A percentile compares a stretch with the other conserved stretches of the same genome.
phyloP scores from a whole-genome alignment of 768 basidiomycete genomes.

The Brasilioporus rufonigricans region DNA sequence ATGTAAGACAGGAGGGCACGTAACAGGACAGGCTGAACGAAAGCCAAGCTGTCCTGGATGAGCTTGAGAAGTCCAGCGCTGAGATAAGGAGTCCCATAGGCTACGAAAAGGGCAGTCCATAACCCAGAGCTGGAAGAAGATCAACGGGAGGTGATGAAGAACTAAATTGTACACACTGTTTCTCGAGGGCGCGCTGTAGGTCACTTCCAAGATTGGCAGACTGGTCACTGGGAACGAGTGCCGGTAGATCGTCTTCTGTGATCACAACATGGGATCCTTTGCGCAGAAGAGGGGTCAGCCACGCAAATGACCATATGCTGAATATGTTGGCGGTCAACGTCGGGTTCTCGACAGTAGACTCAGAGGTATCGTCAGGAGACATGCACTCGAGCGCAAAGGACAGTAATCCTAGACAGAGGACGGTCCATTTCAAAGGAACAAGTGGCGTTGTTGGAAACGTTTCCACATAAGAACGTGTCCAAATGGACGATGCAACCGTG shows the following conservation, averaged over 20 bases:
- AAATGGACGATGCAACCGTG: slow-evolving; percentile 44
- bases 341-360: slow-evolving; percentile 59
- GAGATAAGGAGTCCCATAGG: slow-evolving; percentile 78
- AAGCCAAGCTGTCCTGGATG: slow-evolving; percentile 76
- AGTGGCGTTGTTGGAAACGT: slow-evolving; percentile 35
- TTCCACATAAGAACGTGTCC: slow-evolving; percentile 56
- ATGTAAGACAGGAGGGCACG: slow-evolving; percentile 80
- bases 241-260: slow-evolving; percentile 84
- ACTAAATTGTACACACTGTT: slow-evolving; percentile 49
- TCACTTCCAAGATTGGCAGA: slow-evolving; percentile 63
- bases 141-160: not conserved
- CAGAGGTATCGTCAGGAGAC: slow-evolving; percentile 55
- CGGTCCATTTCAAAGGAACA: slow-evolving; percentile 43
- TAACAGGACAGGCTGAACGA: slow-evolving; percentile 85
- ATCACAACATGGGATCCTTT: slow-evolving; percentile 66
- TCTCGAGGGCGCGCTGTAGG: slow-evolving; percentile 59
- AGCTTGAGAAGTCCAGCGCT: slow-evolving; percentile 65
- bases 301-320: slow-evolving; percentile 79
- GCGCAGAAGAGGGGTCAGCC: slow-evolving; percentile 81
- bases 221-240: slow-evolving; percentile 64
- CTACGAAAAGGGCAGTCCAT: slow-evolving; percentile 68
- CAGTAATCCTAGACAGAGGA: slow-evolving; percentile 45
- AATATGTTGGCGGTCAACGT: slow-evolving; percentile 76
- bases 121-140: slow-evolving; percentile 48
- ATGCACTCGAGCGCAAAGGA: slow-evolving; percentile 66